Percentiles rank a stretch among this genome's conserved stretches.
Evolutionary conservation across 2,329 filamentous ascomycete genomes (phyloP).

Genomic region (Aspergillus unguis): DNA sequence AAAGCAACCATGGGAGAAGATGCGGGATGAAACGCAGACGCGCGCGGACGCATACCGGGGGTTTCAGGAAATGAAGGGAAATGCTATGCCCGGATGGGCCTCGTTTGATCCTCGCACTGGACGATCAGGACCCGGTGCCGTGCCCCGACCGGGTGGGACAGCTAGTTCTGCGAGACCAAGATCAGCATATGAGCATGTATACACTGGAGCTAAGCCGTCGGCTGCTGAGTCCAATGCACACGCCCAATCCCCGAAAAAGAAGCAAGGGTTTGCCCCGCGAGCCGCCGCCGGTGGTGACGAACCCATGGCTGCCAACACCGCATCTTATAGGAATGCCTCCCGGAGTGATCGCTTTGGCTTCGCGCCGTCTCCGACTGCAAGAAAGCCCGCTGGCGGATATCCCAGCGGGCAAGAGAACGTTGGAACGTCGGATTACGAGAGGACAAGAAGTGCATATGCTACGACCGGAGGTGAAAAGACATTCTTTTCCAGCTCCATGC

Average conservation of each 20-base stretch:
- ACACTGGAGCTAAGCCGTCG: conserved; percentile 30
- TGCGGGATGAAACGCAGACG: conserved; percentile 39
- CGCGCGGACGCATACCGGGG: conserved; percentile 45
- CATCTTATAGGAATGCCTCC: conserved; percentile 45
- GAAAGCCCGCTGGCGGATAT: conserved; percentile 38
- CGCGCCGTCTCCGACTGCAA: conserved; percentile 40
- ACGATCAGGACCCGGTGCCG: conserved; percentile 21
- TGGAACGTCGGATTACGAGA: conserved; percentile 44
- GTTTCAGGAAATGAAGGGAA: conserved; percentile 45
- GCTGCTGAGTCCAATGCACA: conserved; percentile 32
- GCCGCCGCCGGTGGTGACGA: conserved; percentile 59
- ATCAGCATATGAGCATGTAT: conserved; percentile 41
- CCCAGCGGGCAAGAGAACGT: conserved; percentile 27
- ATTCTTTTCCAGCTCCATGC: conserved; percentile 50
- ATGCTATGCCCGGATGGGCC: conserved; percentile 33
- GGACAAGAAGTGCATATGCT: conserved; percentile 55
- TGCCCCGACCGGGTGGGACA: conserved; percentile 22
- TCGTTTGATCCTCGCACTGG: conserved; percentile 40
- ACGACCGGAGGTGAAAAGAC: conserved; percentile 55
- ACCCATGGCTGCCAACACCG: conserved; percentile 52
- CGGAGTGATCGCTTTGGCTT: conserved; percentile 37
- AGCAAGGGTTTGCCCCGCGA: conserved; percentile 57
- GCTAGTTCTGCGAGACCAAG: conserved; percentile 29
- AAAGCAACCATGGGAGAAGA: conserved; percentile 37
- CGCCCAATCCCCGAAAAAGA: conserved; percentile 48